phyloP scores from a whole-genome alignment of 2,329 filamentous ascomycete genomes.

The Mollisia scopiformis region DNA sequence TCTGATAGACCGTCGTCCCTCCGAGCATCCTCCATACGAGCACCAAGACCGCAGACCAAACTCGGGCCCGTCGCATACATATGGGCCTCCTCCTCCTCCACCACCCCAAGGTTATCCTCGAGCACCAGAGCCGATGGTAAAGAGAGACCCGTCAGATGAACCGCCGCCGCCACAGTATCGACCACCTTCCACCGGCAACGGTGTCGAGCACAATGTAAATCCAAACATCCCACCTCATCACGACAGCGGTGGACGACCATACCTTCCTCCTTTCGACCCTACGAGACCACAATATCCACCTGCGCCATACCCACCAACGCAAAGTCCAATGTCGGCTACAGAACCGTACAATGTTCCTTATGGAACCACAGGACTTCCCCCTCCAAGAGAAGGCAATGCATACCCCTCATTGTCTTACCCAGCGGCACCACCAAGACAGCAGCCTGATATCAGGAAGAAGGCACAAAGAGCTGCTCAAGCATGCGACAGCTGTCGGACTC shows the following conservation, averaged over 20 bases:
- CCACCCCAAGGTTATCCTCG: conserved; percentile 35
- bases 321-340: conserved; percentile 33
- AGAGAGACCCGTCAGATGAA: conserved; percentile 50
- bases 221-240: conserved; percentile 24
- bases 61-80: conserved; percentile 33
- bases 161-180: conserved; percentile 41
- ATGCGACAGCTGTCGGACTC: conserved; percentile 84
- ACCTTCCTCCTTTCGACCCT: conserved; percentile 28
- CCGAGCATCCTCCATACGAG: conserved; percentile 57
- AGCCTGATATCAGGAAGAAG: conserved; percentile 29
- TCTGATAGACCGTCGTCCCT: conserved; percentile 55
- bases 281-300: conserved; percentile 21
- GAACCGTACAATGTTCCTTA: conserved; percentile 27
- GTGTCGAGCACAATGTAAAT: conserved; percentile 31
- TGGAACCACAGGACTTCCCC: conserved; percentile 21
- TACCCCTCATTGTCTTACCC: conserved; percentile 30
- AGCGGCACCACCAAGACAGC: conserved; percentile 9
- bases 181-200: conserved; percentile 32
- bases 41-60: conserved; percentile 38
- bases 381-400: conserved; percentile 20
- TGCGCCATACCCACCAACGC: conserved; percentile 24
- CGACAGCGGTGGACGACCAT: conserved; percentile 27
- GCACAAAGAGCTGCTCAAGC: conserved; percentile 58
- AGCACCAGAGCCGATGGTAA: conserved; percentile 54
- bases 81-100: conserved; percentile 37